These are phyloP conservation scores for Cordyceps pruinosa DNA, from an alignment of 2,329 filamentous ascomycete genomes.

Conservation along the genomic window DNA sequence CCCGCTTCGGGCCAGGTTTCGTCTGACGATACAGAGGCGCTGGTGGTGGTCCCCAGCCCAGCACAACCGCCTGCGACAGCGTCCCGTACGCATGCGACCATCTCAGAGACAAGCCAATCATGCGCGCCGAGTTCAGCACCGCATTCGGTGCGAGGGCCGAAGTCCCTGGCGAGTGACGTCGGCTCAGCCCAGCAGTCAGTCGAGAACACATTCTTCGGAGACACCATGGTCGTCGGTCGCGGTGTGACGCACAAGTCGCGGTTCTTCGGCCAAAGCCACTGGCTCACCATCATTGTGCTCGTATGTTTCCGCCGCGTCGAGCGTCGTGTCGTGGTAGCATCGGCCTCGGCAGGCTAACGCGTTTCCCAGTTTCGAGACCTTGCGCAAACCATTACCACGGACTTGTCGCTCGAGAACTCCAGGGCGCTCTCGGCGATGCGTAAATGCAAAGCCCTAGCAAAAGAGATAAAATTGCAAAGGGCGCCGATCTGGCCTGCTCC, in stretches of 20 bases:
- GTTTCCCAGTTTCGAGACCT: constrained; percentile 35
- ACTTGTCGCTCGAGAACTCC: constrained; percentile 30
- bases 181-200: constrained; percentile 27
- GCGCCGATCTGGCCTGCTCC: constrained; percentile 40
- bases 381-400: constrained; percentile 36
- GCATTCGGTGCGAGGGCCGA: constrained; percentile 22
- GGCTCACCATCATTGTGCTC: constrained; percentile 39
- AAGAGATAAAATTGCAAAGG: constrained; percentile 43
- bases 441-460: constrained; percentile 46
- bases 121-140: constrained; percentile 37
- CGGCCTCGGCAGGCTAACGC: background rate
- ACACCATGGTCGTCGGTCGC: constrained; percentile 28
- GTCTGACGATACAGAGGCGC: background rate
- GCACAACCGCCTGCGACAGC: background rate
- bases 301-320: constrained; percentile 26
- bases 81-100: background rate
- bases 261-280: constrained; percentile 51
- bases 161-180: background rate
- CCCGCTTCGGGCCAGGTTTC: background rate
- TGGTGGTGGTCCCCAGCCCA: background rate
- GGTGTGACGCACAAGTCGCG: constrained; percentile 47
- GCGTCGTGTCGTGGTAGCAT: too few relatives aligned
- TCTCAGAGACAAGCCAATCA: constrained; percentile 16
- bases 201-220: constrained; percentile 28
- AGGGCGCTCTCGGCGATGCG: constrained; percentile 31